Evolutionary conservation across 352 stramenopile genomes (phyloP), one percentile per base, ranked within the genome.

Genomic region (Globisporangium okanoganense): DNA sequence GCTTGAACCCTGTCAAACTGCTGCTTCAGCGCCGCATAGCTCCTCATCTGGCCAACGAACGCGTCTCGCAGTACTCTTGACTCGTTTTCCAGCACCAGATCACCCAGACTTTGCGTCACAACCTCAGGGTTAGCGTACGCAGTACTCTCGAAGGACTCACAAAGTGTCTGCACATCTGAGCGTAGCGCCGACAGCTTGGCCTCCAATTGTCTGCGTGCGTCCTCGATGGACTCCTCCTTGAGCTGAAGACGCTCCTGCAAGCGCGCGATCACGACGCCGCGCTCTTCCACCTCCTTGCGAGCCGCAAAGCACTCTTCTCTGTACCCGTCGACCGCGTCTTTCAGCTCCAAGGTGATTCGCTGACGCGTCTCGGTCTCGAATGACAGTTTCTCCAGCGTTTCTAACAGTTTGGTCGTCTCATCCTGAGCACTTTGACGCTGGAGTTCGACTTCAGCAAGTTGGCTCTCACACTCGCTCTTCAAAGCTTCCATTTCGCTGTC

Each of bases 181-280:
- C 29, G 41, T 12, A 60, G 35, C 9, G 40, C 40, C 22, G 38
- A 35, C 7, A 60, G 40, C 9, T 50, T 20, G 12, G 36, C 3
- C 16, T 64, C 49, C 5, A 64, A 35, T 12, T 58, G n/a, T 6
- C 13, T n/a, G 20, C 13, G 51, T 14, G 58, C 35, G 20, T 64
- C 44, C 7, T 66, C 58, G n/a, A 45, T 44, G 24, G 36, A 65
- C 24, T 61, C 60, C 0, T 54, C 44, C 43, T 69, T 24, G 25
- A 24, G 48, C 31, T 76, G 50, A 8, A 76, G 31, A 27, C 62
- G 59, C 56, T 38, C 49, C 50, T 73, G 55, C 18, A 71, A 56
- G 9, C 54, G 43, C 13, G 38, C 38, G 35, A 68, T 56, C 54
- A 58, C 45, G 16, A 12, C 3, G 29, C 61, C 44, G 13, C 27